Base-by-base conservation (phyloP, 352 stramenopile species). In the Phytophthora europaea region DNA sequence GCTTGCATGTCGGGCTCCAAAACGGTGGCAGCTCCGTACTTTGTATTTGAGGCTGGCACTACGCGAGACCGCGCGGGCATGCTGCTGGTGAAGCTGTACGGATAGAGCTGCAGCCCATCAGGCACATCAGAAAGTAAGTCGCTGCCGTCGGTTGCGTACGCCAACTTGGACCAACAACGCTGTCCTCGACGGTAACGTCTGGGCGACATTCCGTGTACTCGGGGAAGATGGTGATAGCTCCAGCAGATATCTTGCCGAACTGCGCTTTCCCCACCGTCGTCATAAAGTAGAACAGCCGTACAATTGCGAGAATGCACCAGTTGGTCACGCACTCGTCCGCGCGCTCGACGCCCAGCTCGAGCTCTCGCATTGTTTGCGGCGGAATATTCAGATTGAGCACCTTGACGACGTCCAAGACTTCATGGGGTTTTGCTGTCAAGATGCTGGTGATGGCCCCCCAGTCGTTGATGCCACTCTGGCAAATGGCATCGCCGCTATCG, bases 191-290 rank as follows among this genome's bases (percentile, higher is more conserved):
- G 16, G 63, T 13, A 9, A 73, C 58, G 9, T 51, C 9, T 6
- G 57, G 56, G 20, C 70, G 64, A 33, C 70, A 76, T n/a, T 73
- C 70, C 13, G 70, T 76, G 45, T 70, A 77, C 26, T 68, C 51
- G 3, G 64, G 70, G 18, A 73, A 76, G 18, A 77, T n/a, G 7
- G 33, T 77, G 5, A 70, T 51, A 28, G 67, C 70, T 0, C 65
- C 65, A 10, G 70, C 64, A 4, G 64, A 59, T 22, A 77, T 67
- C 26, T 71, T 73, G 51, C 57, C 61, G 45, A 73, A 77, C 3
- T 47, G 47, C 18, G 58, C 0, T 6, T 51, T 62, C 0, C 63
- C 61, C 10, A 53, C 34, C 20, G 26, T 43, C 15, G 65, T 62
- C 55, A 62, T 65, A 20, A 66, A 77, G 31, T 60, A 53, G 43